These are phyloP conservation scores for Phialophora macrospora DNA, from an alignment of 2,329 filamentous ascomycete species.

Conservation along the genomic window DNA sequence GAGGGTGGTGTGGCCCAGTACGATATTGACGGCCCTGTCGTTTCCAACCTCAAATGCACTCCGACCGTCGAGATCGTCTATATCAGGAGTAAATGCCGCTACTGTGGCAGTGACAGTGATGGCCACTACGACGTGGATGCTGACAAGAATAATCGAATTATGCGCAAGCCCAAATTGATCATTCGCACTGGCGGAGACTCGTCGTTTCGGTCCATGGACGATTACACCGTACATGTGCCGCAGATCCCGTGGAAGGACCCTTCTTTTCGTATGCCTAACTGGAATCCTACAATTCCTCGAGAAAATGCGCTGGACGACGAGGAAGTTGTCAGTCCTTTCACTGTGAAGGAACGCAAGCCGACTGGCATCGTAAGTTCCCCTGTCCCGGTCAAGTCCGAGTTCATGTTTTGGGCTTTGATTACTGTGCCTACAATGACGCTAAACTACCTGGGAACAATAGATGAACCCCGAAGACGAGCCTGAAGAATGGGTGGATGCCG, in stretches of 20 bases:
- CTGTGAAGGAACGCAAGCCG: neutral
- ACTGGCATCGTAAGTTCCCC: conserved; percentile 17
- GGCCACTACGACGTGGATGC: neutral
- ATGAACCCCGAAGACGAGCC: conserved; percentile 7
- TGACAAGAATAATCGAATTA: conserved; percentile 4
- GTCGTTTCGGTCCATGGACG: neutral
- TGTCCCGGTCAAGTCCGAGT: neutral
- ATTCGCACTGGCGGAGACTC: neutral
- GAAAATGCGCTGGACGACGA: conserved; percentile 12
- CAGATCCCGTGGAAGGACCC: conserved; percentile 16
- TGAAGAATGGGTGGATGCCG: conserved; percentile 20
- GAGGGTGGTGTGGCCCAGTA: conserved; percentile 7
- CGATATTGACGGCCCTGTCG: neutral
- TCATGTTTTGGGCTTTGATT: neutral
- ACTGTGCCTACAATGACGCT: neutral
- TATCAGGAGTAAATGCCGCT: neutral
- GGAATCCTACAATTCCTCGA: conserved; percentile 22
- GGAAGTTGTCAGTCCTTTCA: neutral
- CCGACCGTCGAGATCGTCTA: conserved; percentile 7
- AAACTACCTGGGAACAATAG: neutral
- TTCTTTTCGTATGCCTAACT: conserved; percentile 23
- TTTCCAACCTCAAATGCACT: neutral
- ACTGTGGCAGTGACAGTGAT: neutral
- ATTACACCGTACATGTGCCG: conserved; percentile 18
- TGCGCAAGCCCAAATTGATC: neutral